Percentiles rank a stretch among this genome's conserved stretches.
Evolutionary conservation across 805 yeast species (phyloP).

Genomic region (Metschnikowia bowlesiae): DNA sequence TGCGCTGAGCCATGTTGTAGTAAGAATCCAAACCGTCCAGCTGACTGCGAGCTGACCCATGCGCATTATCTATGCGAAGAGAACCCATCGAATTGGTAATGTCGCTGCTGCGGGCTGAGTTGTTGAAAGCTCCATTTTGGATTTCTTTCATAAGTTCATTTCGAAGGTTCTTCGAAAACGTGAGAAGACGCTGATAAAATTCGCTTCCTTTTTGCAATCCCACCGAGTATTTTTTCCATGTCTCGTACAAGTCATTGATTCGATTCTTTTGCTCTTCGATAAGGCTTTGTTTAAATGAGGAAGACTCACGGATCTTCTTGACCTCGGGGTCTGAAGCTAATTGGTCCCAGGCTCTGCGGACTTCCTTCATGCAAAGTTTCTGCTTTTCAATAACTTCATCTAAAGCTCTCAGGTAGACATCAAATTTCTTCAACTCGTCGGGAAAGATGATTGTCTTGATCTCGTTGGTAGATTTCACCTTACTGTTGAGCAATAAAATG

Average conservation of each 20-base stretch:
- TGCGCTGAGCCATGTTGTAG: conserved; percentile 1
- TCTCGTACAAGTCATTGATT: conserved; percentile 46
- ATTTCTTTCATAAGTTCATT: conserved; percentile 19
- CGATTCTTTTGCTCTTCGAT: conserved; percentile 27
- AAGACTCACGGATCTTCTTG: conserved; percentile 41
- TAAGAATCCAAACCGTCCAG: neutral
- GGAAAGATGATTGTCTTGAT: conserved; percentile 53
- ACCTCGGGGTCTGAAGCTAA: conserved; percentile 26
- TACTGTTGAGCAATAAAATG: conserved; percentile 59
- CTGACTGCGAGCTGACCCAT: neutral
- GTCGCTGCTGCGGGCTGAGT: conserved; percentile 11
- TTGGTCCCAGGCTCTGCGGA: conserved; percentile 28
- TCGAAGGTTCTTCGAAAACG: conserved; percentile 28
- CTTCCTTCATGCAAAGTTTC: conserved; percentile 37
- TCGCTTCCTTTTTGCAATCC: conserved; percentile 60
- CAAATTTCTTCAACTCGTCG: conserved; percentile 72
- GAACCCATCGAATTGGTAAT: conserved; percentile 10
- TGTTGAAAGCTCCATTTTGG: conserved; percentile 6
- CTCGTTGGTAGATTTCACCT: conserved; percentile 53
- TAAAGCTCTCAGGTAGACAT: conserved; percentile 60
- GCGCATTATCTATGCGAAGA: conserved; percentile 5
- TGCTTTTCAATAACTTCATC: conserved; percentile 69
- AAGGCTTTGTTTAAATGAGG: conserved; percentile 34
- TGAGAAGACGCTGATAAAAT: conserved; percentile 54
- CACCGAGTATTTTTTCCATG: conserved; percentile 52